These are phyloP conservation scores for Neofusicoccum sp. DNA, from an alignment of 2,329 filamentous ascomycete genomes.

Conservation along the genomic window DNA sequence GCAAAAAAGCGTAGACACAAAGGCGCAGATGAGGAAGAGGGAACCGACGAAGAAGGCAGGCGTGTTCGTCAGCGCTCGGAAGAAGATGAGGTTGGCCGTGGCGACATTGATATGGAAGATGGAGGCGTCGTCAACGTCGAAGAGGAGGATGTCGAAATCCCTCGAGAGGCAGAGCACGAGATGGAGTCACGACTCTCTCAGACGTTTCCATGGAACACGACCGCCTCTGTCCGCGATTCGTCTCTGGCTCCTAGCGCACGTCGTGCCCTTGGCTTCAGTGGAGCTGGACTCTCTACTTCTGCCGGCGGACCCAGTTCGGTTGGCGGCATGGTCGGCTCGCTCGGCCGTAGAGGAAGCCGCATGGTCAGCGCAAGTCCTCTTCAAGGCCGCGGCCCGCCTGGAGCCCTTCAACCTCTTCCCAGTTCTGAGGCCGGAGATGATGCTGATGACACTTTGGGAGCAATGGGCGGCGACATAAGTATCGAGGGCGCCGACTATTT, in stretches of 20 bases:
- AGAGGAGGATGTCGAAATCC: slow-evolving; percentile 62
- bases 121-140: background rate
- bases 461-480: slow-evolving; percentile 26
- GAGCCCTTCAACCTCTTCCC: slow-evolving; percentile 29
- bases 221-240: slow-evolving; percentile 55
- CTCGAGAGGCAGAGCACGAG: slow-evolving; percentile 63
- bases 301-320: slow-evolving; percentile 33
- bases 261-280: slow-evolving; percentile 35
- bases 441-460: slow-evolving; percentile 24
- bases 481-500: slow-evolving; percentile 32
- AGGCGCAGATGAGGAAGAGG: slow-evolving; percentile 33
- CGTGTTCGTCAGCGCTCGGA: slow-evolving; percentile 32
- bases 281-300: slow-evolving; percentile 33
- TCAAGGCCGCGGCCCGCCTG: slow-evolving; percentile 47
- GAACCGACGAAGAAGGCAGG: slow-evolving; percentile 27
- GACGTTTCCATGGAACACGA: slow-evolving; percentile 69
- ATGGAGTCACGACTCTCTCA: slow-evolving; percentile 62
- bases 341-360: slow-evolving; percentile 47
- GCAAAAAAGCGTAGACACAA: slow-evolving; percentile 35
- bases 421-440: slow-evolving; percentile 27
- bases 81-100: slow-evolving; percentile 34
- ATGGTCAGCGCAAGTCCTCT: slow-evolving; percentile 62
- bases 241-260: slow-evolving; percentile 42
- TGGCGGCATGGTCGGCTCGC: slow-evolving; percentile 26
- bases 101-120: slow-evolving; percentile 17